Conservation (phyloP, 495 filamentous ascomycete genomes). For the Penicillium goetzii region DNA sequence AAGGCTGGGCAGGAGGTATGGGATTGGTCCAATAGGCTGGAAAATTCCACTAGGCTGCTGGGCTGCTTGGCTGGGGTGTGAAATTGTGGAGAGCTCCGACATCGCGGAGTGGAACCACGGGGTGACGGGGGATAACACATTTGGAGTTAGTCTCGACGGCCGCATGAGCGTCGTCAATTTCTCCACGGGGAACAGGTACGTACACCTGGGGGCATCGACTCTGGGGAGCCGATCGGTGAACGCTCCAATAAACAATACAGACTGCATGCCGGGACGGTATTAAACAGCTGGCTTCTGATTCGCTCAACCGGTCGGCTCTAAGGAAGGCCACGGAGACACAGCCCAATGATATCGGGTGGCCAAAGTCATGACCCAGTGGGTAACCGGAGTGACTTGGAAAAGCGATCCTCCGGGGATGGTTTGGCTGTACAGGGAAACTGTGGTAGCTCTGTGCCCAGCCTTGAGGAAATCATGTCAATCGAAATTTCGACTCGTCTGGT, state of each 20-base stretch:
- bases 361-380: neutral
- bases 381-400: slow-evolving; percentile 29
- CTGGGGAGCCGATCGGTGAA: neutral
- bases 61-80: neutral
- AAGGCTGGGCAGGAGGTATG: neutral
- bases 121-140: neutral
- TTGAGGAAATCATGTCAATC: neutral
- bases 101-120: slow-evolving; percentile 20
- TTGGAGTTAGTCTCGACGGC: neutral
- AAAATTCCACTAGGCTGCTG: slow-evolving; percentile 20
- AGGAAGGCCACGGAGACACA: slow-evolving; percentile 1
- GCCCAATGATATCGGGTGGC: slow-evolving; percentile 16
- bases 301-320: slow-evolving; percentile 16
- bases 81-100: slow-evolving; percentile 23
- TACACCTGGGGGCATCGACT: slow-evolving; percentile 14
- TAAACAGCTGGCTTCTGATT: slow-evolving; percentile 16
- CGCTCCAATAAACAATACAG: neutral
- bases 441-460: neutral
- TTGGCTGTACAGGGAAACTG: neutral
- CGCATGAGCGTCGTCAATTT: neutral
- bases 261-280: neutral
- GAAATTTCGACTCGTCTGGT: neutral
- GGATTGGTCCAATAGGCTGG: neutral
- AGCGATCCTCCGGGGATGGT: slow-evolving; percentile 27
- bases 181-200: slow-evolving; percentile 22